Percentiles rank a stretch among this genome's conserved stretches.
Conservation (phyloP, 176 grass and related monocot genomes). For the Urochloa ruziziensis region DNA sequence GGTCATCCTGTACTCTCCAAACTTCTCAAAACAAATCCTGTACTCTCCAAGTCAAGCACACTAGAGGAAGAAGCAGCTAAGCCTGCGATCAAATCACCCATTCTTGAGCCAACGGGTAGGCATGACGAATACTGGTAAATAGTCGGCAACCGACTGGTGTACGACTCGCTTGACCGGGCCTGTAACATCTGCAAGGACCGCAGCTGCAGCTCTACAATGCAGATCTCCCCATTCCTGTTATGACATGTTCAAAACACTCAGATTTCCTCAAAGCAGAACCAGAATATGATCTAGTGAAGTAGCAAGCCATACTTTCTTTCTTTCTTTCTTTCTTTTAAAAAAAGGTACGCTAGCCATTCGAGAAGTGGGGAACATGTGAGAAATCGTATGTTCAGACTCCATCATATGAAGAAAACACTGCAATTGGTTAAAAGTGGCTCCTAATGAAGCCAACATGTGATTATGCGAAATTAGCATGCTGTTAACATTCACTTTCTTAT, state of each 20-base stretch:
- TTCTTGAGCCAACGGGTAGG: neutral
- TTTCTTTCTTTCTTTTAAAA: neutral
- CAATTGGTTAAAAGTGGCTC: neutral
- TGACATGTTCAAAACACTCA: conserved; percentile 1
- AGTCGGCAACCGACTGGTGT: too few species aligned
- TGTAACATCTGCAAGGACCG: neutral
- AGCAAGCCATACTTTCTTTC: neutral
- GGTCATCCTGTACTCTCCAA: too few species aligned
- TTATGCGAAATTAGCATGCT: neutral
- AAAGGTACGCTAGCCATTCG: neutral
- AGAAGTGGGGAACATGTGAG: neutral
- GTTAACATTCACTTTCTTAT: neutral
- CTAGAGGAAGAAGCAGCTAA: neutral
- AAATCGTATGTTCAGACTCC: neutral
- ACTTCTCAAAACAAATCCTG: too few species aligned
- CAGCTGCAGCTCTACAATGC: conserved; percentile 42
- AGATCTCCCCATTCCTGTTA: conserved; percentile 45
- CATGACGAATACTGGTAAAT: neutral
- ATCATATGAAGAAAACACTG: neutral
- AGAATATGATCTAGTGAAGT: neutral
- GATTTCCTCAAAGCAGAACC: neutral
- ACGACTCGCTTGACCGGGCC: neutral
- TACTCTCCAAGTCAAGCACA: too few species aligned
- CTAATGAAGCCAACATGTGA: neutral
- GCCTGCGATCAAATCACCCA: neutral